phyloP scores from a whole-genome alignment of 345 rosid species.

The Pelargonium nanum region DNA sequence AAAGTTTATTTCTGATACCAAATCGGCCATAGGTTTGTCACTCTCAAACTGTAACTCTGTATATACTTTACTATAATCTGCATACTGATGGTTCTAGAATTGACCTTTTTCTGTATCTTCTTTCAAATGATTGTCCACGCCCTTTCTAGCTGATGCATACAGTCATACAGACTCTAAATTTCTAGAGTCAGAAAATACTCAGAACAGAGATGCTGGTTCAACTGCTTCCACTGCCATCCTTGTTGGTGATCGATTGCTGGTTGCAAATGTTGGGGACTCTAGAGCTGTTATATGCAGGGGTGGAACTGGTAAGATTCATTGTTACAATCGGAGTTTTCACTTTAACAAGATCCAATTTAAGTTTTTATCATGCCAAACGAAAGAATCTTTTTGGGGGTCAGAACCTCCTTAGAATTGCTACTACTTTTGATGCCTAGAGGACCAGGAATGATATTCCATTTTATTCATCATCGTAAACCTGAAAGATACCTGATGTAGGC shows the following conservation, averaged over 20 bases:
- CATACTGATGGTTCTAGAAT: neutral
- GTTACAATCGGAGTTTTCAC: neutral
- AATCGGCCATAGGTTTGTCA: conserved; percentile 36
- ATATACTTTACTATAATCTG: neutral
- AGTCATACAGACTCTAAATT: conserved; percentile 29
- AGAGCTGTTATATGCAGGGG: conserved; percentile 42
- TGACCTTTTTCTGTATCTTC: neutral
- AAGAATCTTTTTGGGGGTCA: neutral
- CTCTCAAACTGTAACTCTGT: neutral
- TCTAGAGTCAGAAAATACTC: conserved; percentile 25
- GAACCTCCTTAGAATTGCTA: neutral
- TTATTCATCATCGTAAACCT: neutral
- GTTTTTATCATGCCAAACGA: neutral
- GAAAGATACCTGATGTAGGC: too few relatives aligned
- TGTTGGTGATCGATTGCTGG: conserved; percentile 35
- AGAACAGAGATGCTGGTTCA: conserved; percentile 43
- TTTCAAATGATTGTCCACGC: conserved; percentile 9
- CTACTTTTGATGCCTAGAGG: neutral
- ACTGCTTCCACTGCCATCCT: conserved; percentile 49
- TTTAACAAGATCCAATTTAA: neutral
- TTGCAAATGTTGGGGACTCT: conserved; percentile 66
- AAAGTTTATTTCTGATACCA: conserved; percentile 31
- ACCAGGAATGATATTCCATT: neutral
- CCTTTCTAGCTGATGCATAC: conserved; percentile 26
- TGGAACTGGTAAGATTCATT: conserved; percentile 33